phyloP scores from a whole-genome alignment of 805 yeast genomes.

The Schizosaccharomyces japonicus region DNA sequence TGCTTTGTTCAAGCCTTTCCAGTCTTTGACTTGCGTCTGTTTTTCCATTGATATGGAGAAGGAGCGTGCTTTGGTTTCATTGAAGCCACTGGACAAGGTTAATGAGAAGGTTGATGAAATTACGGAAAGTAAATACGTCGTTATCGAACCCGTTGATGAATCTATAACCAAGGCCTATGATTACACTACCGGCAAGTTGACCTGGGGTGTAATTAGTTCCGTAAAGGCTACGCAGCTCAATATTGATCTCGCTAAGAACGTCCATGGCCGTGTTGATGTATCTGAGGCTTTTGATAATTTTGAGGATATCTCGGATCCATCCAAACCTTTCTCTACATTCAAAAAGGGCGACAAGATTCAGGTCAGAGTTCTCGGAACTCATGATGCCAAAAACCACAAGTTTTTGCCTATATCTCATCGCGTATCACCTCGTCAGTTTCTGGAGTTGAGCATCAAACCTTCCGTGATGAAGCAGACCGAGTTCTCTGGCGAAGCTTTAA shows the following conservation, averaged over 20 bases:
- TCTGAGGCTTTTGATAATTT: conserved; percentile 37
- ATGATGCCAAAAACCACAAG: conserved; percentile 42
- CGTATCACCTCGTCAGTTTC: conserved; percentile 17
- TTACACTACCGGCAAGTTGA: conserved; percentile 32
- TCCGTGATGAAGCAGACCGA: conserved; percentile 17
- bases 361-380: conserved; percentile 53
- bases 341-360: conserved; percentile 32
- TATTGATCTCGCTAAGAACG: conserved; percentile 51
- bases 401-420: conserved; percentile 43
- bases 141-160: conserved; percentile 38
- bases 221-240: conserved; percentile 52
- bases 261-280: conserved; percentile 57
- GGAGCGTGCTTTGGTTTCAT: conserved; percentile 47
- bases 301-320: conserved; percentile 31
- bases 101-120: conserved; percentile 13
- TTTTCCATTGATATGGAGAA: conserved; percentile 40
- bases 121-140: conserved; percentile 9
- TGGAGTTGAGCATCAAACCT: conserved; percentile 40
- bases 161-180: conserved; percentile 27
- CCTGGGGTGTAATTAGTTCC: conserved; percentile 35
- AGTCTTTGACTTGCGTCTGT: conserved; percentile 48
- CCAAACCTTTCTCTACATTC: conserved; percentile 34
- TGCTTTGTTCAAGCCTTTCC: conserved; percentile 39
- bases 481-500: conserved; percentile 17
- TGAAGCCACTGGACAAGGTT: conserved; percentile 6